phyloP scores from a whole-genome alignment of 73 alveolate genomes.

The Chromera velia region DNA sequence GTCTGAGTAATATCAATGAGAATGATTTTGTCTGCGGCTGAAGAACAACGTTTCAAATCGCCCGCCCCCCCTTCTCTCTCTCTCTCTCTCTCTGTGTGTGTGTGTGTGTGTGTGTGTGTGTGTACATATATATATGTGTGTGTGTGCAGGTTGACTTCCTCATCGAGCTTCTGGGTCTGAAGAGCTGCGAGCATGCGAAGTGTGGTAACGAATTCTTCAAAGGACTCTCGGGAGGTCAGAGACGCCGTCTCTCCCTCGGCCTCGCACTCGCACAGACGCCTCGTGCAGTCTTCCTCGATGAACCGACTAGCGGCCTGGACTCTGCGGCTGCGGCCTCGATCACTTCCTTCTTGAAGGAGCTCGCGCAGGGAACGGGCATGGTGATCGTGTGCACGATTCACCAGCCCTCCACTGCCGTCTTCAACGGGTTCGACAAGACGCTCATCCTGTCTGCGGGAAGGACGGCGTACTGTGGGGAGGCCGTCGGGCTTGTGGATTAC shows the following conservation, averaged over 20 bases:
- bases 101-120: too few species aligned
- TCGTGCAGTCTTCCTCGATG: conserved; percentile 37
- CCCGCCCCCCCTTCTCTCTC: too few species aligned
- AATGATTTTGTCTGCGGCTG: too few species aligned
- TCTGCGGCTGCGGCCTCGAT: conserved; percentile 22
- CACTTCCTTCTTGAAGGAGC: conserved; percentile 4
- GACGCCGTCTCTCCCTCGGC: conserved; percentile 39
- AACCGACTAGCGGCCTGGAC: conserved; percentile 48
- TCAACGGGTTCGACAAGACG: conserved; percentile 36
- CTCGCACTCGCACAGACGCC: conserved; percentile 36
- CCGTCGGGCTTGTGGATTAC: conserved; percentile 3
- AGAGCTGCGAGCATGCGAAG: neutral
- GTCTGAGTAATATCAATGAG: too few species aligned
- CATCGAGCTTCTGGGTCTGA: neutral
- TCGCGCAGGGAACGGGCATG: conserved; percentile 15
- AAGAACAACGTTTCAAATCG: too few species aligned
- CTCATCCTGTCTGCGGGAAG: conserved; percentile 34
- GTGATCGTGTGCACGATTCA: conserved; percentile 47
- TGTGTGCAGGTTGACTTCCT: neutral
- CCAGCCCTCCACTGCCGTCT: conserved; percentile 49
- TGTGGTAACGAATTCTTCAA: conserved; percentile 6
- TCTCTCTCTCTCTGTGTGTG: too few species aligned
- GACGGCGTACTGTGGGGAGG: conserved; percentile 21
- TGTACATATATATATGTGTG: too few species aligned
- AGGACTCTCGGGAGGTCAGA: conserved; percentile 49